Evolutionary conservation across 192 early-diverging fungal genomes (phyloP).

Genomic region (Kappamyces sp.): DNA sequence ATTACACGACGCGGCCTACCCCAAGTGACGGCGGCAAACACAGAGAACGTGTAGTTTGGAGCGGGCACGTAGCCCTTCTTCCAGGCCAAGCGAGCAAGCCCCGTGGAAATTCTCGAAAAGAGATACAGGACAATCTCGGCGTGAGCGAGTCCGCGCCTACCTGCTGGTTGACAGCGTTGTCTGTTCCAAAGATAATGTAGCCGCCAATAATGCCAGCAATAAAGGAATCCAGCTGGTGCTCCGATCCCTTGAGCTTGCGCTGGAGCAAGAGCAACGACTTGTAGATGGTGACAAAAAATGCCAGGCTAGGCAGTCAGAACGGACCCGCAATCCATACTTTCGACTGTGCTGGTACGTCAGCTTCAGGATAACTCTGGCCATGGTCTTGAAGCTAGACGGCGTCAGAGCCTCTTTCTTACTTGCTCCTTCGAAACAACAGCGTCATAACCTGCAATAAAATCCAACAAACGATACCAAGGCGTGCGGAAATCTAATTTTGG

Average conservation of each 20-base stretch:
- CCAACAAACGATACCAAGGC: too few relatives aligned
- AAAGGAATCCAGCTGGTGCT: slow-evolving; percentile 74
- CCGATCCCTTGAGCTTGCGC: slow-evolving; percentile 60
- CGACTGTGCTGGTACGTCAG: slow-evolving; percentile 84
- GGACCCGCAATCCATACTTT: too few relatives aligned
- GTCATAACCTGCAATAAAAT: too few relatives aligned
- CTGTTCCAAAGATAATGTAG: slow-evolving; percentile 90
- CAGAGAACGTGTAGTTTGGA: slow-evolving; percentile 72
- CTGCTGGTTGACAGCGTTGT: slow-evolving; percentile 94
- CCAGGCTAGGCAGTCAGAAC: too few relatives aligned
- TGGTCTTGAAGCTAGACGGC: slow-evolving; percentile 61
- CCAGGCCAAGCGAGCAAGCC: slow-evolving; percentile 73
- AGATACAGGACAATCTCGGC: slow-evolving; percentile 84
- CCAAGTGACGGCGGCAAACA: slow-evolving; percentile 93
- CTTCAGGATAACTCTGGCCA: slow-evolving; percentile 66
- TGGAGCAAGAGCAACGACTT: slow-evolving; percentile 82
- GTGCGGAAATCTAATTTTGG: slow-evolving; percentile 95
- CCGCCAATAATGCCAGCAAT: slow-evolving; percentile 86
- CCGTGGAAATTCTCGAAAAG: slow-evolving; percentile 86
- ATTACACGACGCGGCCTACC: slow-evolving; percentile 37
- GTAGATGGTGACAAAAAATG: slow-evolving; percentile 89
- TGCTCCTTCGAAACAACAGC: slow-evolving; percentile 80
- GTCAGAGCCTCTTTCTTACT: slow-evolving; percentile 38
- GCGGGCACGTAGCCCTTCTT: slow-evolving; percentile 65
- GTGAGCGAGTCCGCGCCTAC: slow-evolving; percentile 33